Base-by-base conservation (phyloP, 352 stramenopile species). In the Phytophthora pluvialis region DNA sequence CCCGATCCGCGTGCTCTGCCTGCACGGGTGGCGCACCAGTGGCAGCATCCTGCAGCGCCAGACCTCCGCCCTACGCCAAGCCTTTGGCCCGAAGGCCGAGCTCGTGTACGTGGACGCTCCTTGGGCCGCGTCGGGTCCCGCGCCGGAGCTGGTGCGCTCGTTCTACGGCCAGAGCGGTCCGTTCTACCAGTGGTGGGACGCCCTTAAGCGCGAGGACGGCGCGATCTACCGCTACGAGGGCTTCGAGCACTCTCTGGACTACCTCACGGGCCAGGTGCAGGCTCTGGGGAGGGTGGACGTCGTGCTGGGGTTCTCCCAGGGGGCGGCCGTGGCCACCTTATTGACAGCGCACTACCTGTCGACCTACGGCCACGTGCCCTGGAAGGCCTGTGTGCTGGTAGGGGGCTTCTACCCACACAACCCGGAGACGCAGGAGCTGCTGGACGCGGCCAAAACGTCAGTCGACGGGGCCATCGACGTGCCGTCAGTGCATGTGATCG, bases 111-210 rank as follows among this genome's bases (percentile, higher is more conserved):
- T 94, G 15, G 71, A 92, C 54, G 84, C 81, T 44, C 81, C 84
- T n/a, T 89, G 79, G 71, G 32, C 50, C 2, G 86, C 82, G 3
- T 80, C 74, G 11, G 83, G 81, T 1, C 83, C 83, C 0, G 80
- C 81, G 18, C 73, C 83, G 18, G 80, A 90, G 49, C 60, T 87
- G 29, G 76, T 93, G 40, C 80, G 81, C 49, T 75, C 70, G 29
- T 78, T 91, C 46, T 91, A 86, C 67, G 78, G 72, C 12, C 46
- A 75, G 5, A 63, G 80, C 10, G 73, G 75, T 42, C 84, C 81
- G 44, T 93, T 88, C 62, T 91, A 80, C 67, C 79, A 93, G 67
- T 94, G 86, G 86, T 94, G 83, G 83, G 81, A 93, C 61, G 81
- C 80, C 13, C 59, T 86, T 40, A 78, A 84, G 12, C 49, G 53